phyloP scores from a whole-genome alignment of 257 asterid species.

The Rubia yunnanensis region DNA sequence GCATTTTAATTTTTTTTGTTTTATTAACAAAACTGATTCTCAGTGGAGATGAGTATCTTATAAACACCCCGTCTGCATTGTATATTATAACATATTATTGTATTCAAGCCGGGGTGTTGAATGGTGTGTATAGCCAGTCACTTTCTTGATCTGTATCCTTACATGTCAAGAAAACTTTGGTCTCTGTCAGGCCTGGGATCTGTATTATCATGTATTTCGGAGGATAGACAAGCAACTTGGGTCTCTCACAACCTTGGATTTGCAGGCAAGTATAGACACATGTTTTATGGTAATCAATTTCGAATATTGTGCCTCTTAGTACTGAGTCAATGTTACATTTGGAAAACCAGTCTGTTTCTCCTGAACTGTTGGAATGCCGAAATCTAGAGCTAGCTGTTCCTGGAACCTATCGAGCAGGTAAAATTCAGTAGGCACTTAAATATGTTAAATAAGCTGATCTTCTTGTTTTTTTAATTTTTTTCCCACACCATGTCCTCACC shows the following conservation, averaged over 20 bases:
- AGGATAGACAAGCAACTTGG: constrained; percentile 97
- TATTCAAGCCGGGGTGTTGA: neutral
- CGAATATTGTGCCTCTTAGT: constrained; percentile 6
- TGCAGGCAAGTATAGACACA: constrained; percentile 58
- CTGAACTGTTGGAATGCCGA: constrained; percentile 84
- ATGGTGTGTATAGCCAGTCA: neutral
- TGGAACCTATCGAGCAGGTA: constrained; percentile 96
- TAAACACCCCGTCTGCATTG: neutral
- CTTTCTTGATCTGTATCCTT: neutral
- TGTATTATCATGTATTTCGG: constrained; percentile 86
- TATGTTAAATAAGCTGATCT: neutral
- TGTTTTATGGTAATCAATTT: constrained; percentile 9
- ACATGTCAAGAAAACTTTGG: no score
- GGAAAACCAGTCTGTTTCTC: constrained; percentile 76
- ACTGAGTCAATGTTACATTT: constrained; percentile 15
- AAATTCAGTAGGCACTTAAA: neutral
- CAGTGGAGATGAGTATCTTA: neutral
- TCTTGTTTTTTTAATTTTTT: constrained; percentile 3
- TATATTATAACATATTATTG: neutral
- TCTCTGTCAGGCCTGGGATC: constrained; percentile 99
- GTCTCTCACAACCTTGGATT: constrained; percentile 83
- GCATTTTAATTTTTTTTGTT: neutral
- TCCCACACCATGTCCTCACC: neutral
- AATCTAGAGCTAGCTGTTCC: constrained; percentile 93
- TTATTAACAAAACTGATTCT: neutral